Evolutionary conservation across 176 grass and related monocot species (phyloP), one percentile per base, ranked within the genome.

Genomic region (Zea luxurians): DNA sequence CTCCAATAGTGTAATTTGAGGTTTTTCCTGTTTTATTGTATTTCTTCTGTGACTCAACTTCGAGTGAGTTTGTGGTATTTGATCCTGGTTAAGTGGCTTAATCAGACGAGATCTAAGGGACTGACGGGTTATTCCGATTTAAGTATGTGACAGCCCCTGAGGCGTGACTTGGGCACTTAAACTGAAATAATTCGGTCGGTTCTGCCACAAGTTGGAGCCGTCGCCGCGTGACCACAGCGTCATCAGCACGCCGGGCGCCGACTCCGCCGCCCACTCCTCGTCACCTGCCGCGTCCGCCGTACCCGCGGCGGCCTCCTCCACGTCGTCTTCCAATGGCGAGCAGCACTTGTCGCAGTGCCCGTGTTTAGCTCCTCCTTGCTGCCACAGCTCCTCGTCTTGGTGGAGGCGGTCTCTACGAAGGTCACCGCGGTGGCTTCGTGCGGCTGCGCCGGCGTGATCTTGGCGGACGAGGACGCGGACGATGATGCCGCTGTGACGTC

Each of bases 161-260:
- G n/a, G n/a, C n/a, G n/a, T n/a, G n/a, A n/a, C n/a, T n/a, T n/a
- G n/a, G 27, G 27, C 27, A 27, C 27, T 27, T 27, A 27, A 27
- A 27, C 27, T 27, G 27, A 27, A 27, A 27, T 27, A 27, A 27
- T 27, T 27, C 27, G 27, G 27, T 27, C 27, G 27, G 27, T 27
- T 27, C 27, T 27, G 27, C 27, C 27, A 27, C 27, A 27, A 64
- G 81, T 93, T 93, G 73, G 73, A 76, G 78, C 91, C 91, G 72
- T 93, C 79, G 66, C 84, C 87, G 54, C 85, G 81, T 13, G 88
- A 36, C 66, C 87, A 73, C 73, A 93, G 85, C 53, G 87, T 90
- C 84, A 93, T 93, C 40, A 90, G 72, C 85, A 93, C 87, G 2
- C 87, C 91, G 66, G 91, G 84, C 68, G 90, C 91, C 60, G 91